Evolutionary conservation across 2,329 filamentous ascomycete genomes (phyloP).

Genomic region (Chalara sp.): DNA sequence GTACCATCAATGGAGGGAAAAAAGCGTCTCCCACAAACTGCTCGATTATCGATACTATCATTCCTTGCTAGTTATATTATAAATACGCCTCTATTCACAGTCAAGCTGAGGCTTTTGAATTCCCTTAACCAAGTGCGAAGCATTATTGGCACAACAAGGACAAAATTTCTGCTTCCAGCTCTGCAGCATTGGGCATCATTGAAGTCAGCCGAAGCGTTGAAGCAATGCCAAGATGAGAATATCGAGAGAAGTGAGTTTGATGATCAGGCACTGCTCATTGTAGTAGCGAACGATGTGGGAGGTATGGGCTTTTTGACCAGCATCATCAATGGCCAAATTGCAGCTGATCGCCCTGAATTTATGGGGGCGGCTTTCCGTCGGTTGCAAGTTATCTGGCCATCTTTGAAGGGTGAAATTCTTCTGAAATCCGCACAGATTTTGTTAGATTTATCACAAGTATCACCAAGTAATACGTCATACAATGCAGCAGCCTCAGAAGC

Average conservation of each 20-base stretch:
- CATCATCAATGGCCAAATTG: slow-evolving; percentile 38
- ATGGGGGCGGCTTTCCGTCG: slow-evolving; percentile 60
- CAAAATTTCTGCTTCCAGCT: slow-evolving; percentile 68
- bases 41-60: slow-evolving; percentile 57
- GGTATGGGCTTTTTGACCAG: slow-evolving; percentile 47
- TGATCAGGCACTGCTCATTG: slow-evolving; percentile 41
- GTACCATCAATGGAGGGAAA: slow-evolving; percentile 38
- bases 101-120: slow-evolving; percentile 67
- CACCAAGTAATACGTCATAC: slow-evolving; percentile 23
- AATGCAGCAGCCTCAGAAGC: slow-evolving; percentile 43
- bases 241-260: slow-evolving; percentile 43
- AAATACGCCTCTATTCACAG: slow-evolving; percentile 57
- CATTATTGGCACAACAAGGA: slow-evolving; percentile 62
- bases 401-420: slow-evolving; percentile 58
- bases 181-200: slow-evolving; percentile 63
- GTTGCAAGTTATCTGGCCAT: slow-evolving; percentile 65
- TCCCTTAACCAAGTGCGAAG: slow-evolving; percentile 67
- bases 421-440: slow-evolving; percentile 54
- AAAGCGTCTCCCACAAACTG: slow-evolving; percentile 44
- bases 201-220: slow-evolving; percentile 40
- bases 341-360: slow-evolving; percentile 43
- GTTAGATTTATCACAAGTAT: slow-evolving; percentile 50
- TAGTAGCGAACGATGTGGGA: slow-evolving; percentile 50
- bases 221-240: slow-evolving; percentile 41
- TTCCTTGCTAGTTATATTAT: slow-evolving; percentile 71